A percentile compares a stretch with the other conserved stretches of the same genome.
Conservation (phyloP, 2,329 filamentous ascomycete genomes). For the Aspergillus quadricinctus region DNA sequence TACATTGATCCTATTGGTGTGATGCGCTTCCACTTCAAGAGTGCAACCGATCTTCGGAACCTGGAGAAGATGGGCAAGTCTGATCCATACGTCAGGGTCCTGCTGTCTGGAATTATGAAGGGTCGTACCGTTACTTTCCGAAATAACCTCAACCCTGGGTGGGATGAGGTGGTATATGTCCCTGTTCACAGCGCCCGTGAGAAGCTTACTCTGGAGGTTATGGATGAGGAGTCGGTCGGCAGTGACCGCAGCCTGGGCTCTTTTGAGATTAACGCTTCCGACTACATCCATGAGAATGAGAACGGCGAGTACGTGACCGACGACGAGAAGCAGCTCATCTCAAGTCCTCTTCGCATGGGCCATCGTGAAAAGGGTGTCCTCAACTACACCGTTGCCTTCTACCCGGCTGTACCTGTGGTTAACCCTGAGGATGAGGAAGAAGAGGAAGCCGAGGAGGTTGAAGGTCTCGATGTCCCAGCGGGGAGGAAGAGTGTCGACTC, state of each 20-base stretch:
- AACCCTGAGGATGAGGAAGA: constrained; percentile 71
- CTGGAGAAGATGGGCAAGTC: constrained; percentile 95
- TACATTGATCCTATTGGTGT: constrained; percentile 94
- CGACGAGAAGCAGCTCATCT: constrained; percentile 65
- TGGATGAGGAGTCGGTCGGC: constrained; percentile 91
- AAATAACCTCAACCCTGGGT: constrained; percentile 92
- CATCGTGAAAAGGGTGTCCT: constrained; percentile 75
- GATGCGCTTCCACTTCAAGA: constrained; percentile 87
- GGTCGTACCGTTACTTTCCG: constrained; percentile 90
- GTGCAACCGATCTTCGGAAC: constrained; percentile 78
- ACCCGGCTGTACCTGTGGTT: constrained; percentile 77
- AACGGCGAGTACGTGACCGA: constrained; percentile 76
- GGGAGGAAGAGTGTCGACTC: constrained; percentile 30
- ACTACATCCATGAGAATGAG: constrained; percentile 75
- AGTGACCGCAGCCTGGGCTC: constrained; percentile 85
- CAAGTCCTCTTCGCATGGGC: constrained; percentile 67
- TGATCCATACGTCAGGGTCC: constrained; percentile 84
- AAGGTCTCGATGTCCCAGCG: constrained; percentile 8
- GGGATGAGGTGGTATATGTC: constrained; percentile 92
- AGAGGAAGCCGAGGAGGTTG: constrained; percentile 41
- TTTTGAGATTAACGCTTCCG: constrained; percentile 69
- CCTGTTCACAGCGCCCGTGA: constrained; percentile 83
- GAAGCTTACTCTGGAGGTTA: constrained; percentile 82
- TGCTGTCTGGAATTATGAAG: constrained; percentile 87
- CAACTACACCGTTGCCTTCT: constrained; percentile 82